Percentiles rank a stretch among this genome's conserved stretches.
Conservation (phyloP, 2,329 filamentous ascomycete species). For the Neonectria sp. region DNA sequence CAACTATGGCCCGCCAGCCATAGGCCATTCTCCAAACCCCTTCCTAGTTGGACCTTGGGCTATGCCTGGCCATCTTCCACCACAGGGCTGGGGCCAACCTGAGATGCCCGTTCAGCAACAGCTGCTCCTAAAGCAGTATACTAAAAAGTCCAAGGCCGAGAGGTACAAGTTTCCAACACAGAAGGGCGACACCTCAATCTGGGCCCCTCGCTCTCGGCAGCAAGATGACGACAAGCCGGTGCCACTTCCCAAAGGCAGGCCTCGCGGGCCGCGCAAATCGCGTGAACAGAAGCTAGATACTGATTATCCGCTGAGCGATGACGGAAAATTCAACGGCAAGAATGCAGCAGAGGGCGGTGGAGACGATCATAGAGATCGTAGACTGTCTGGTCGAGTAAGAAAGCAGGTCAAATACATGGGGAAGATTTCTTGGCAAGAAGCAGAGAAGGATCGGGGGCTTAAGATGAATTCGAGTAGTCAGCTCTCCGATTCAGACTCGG, state of each 20-base stretch:
- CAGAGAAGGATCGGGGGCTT: slow-evolving; percentile 28
- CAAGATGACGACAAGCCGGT: slow-evolving; percentile 17
- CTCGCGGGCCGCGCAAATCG: slow-evolving; percentile 1
- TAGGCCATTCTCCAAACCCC: slow-evolving; percentile 1
- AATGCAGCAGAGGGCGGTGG: not conserved
- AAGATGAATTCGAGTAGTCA: slow-evolving; percentile 33
- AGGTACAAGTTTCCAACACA: slow-evolving; percentile 53
- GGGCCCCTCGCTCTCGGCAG: slow-evolving; percentile 45
- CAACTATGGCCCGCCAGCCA: slow-evolving; percentile 1
- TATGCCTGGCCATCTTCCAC: slow-evolving; percentile 30
- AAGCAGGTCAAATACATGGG: slow-evolving; percentile 50
- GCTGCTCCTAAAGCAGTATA: slow-evolving; percentile 11
- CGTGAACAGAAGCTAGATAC: not conserved
- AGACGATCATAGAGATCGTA: slow-evolving; percentile 34
- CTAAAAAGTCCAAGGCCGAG: slow-evolving; percentile 38
- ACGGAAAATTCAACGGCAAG: slow-evolving; percentile 10
- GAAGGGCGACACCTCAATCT: slow-evolving; percentile 52
- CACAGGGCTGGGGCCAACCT: slow-evolving; percentile 12
- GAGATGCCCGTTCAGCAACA: not conserved
- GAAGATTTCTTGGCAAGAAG: slow-evolving; percentile 50
- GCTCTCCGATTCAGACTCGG: slow-evolving; percentile 21
- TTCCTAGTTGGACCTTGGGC: slow-evolving; percentile 26
- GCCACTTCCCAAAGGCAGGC: slow-evolving; percentile 3
- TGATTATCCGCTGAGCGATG: slow-evolving; percentile 6
- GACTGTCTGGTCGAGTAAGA: slow-evolving; percentile 47